A percentile compares a stretch with the other conserved stretches of the same genome.
Conservation (phyloP, 192 early-diverging fungal species). For the Umbelopsis ramanniana region DNA sequence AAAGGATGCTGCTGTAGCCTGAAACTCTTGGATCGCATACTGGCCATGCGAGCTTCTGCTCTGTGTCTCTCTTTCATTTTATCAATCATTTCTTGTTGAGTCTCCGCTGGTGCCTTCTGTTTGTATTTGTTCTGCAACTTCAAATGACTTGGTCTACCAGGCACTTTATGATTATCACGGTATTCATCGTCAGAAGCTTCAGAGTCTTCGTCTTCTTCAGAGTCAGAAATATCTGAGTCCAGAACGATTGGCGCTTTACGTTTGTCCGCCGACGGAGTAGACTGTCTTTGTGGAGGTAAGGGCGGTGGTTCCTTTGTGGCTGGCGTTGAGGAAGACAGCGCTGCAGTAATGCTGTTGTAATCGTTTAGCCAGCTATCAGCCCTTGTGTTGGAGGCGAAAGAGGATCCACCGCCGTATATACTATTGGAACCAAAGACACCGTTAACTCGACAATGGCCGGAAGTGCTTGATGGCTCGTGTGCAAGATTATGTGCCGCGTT, state of each 20-base stretch:
- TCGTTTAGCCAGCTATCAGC: background rate
- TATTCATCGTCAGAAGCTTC: background rate
- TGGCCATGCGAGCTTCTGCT: background rate
- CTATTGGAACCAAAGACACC: slow-evolving; percentile 31
- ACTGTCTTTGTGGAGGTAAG: background rate
- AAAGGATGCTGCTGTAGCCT: background rate
- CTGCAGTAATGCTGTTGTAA: too few relatives aligned
- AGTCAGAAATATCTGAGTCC: slow-evolving; percentile 12
- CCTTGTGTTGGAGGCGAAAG: background rate
- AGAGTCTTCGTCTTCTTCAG: background rate
- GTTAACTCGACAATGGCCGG: background rate
- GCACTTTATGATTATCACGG: slow-evolving; percentile 7
- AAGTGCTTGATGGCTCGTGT: background rate
- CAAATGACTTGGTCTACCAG: background rate
- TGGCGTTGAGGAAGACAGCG: background rate
- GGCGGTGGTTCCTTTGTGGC: background rate
- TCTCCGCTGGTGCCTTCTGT: background rate
- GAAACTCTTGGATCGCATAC: background rate
- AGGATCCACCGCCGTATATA: slow-evolving; percentile 15
- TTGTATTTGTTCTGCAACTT: background rate
- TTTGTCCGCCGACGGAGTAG: background rate
- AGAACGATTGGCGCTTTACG: background rate
- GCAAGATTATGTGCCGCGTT: background rate
- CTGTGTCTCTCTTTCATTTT: slow-evolving; percentile 10
- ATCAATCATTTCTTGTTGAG: slow-evolving; percentile 8